Percentiles rank a stretch among this genome's conserved stretches.
These are phyloP conservation scores for Cicer chorassanicum DNA, from an alignment of 306 rosid species.

Conservation along the genomic window DNA sequence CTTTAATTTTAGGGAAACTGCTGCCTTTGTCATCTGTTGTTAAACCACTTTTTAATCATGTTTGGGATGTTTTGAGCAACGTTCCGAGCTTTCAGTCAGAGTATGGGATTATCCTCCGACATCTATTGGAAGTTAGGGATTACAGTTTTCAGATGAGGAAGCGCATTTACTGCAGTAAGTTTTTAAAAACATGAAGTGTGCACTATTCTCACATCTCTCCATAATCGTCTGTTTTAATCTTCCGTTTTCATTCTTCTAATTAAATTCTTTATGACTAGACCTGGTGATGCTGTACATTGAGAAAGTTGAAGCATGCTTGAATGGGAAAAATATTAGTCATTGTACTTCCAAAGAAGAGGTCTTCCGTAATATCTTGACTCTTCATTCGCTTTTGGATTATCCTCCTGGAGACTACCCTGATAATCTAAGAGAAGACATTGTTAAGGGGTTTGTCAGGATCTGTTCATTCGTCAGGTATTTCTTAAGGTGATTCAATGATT, in stretches of 20 bases:
- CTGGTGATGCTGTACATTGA: constrained; percentile 71
- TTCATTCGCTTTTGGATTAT: constrained; percentile 82
- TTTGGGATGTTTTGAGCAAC: constrained; percentile 78
- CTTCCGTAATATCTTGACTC: constrained; percentile 77
- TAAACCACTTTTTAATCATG: constrained; percentile 72
- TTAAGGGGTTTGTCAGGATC: constrained; percentile 66
- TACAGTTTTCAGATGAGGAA: constrained; percentile 86
- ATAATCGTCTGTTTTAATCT: constrained; percentile 33
- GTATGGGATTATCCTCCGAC: constrained; percentile 78
- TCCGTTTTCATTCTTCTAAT: constrained; percentile 28
- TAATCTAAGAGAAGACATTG: constrained; percentile 64
- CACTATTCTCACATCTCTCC: constrained; percentile 37
- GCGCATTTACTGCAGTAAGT: constrained; percentile 77
- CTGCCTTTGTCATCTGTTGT: constrained; percentile 69
- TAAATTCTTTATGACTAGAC: constrained; percentile 53
- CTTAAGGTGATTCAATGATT: constrained; percentile 30
- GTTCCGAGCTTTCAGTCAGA: constrained; percentile 84
- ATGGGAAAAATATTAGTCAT: constrained; percentile 57
- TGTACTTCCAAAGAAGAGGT: constrained; percentile 80
- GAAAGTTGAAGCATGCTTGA: constrained; percentile 65
- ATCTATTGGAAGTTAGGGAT: constrained; percentile 71
- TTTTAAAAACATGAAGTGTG: constrained; percentile 31
- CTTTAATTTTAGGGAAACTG: constrained; percentile 56
- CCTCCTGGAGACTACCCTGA: constrained; percentile 84
- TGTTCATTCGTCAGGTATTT: constrained; percentile 72